phyloP scores from a whole-genome alignment of 2,329 filamentous ascomycete genomes.

The Apiospora hydei region DNA sequence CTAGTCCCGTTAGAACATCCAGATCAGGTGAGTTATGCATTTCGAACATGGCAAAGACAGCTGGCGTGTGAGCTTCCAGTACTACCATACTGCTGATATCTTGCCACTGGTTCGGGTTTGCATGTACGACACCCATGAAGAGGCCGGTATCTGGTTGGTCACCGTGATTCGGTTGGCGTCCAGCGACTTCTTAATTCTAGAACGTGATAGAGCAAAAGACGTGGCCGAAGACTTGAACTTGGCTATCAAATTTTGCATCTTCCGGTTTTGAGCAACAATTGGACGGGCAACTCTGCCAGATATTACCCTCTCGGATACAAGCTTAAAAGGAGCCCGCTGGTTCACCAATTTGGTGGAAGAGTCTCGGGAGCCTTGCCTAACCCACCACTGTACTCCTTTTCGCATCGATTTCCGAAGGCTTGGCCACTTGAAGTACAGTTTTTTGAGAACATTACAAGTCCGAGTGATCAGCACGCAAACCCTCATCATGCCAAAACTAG shows the following conservation, averaged over 20 bases:
- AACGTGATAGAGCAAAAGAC: no score
- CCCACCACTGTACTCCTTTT: not conserved
- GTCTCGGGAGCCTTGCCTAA: not conserved
- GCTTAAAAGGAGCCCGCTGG: not conserved
- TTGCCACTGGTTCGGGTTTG: not conserved
- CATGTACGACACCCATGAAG: not conserved
- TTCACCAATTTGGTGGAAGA: not conserved
- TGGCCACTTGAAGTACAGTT: no score
- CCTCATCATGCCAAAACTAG: constrained; percentile 52
- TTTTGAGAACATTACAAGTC: not conserved
- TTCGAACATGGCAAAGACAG: not conserved
- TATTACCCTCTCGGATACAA: not conserved
- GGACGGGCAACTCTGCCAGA: not conserved
- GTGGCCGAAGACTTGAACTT: not conserved
- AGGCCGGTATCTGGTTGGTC: not conserved
- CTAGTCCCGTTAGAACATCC: not conserved
- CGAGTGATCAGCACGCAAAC: not conserved
- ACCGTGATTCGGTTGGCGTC: not conserved
- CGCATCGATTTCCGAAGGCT: not conserved
- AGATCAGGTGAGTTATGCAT: not conserved
- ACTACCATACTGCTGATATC: not conserved
- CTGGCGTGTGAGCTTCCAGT: not conserved
- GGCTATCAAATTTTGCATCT: not conserved
- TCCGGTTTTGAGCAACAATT: not conserved
- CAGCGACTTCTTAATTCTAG: not conserved